Conservation (phyloP, 192 early-diverging fungal species). For the Backusella liffmaniae region DNA sequence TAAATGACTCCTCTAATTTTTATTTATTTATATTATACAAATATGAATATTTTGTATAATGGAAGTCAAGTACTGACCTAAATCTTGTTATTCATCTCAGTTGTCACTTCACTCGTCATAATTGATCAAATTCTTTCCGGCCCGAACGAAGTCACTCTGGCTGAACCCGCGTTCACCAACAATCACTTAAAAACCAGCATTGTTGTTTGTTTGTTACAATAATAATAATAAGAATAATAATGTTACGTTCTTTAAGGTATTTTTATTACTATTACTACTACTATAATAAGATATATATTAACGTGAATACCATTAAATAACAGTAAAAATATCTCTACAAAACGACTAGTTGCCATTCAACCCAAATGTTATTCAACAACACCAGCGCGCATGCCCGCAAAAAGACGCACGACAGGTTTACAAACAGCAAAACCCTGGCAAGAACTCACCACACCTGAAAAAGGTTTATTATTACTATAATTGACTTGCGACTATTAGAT, state of each 20-base stretch:
- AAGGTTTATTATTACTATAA: slow-evolving; percentile 26
- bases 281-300: not conserved
- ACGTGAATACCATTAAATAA: not conserved
- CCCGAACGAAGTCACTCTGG: no score
- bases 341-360: not conserved
- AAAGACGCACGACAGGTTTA: not conserved
- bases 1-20: no score
- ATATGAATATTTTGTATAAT: no score
- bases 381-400: not conserved
- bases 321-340: not conserved
- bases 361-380: not conserved
- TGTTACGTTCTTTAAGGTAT: not conserved
- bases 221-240: not conserved
- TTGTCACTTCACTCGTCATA: no score
- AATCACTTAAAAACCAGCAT: no score
- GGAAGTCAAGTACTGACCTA: no score
- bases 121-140: no score
- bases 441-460: slow-evolving; percentile 47
- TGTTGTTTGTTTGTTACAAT: no score
- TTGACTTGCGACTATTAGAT: not conserved
- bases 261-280: not conserved
- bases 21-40: no score
- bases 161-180: no score
- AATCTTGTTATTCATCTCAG: no score
- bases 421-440: slow-evolving; percentile 44